phyloP scores from a whole-genome alignment of 805 yeast species.

The Saturnispora mendoncae region DNA sequence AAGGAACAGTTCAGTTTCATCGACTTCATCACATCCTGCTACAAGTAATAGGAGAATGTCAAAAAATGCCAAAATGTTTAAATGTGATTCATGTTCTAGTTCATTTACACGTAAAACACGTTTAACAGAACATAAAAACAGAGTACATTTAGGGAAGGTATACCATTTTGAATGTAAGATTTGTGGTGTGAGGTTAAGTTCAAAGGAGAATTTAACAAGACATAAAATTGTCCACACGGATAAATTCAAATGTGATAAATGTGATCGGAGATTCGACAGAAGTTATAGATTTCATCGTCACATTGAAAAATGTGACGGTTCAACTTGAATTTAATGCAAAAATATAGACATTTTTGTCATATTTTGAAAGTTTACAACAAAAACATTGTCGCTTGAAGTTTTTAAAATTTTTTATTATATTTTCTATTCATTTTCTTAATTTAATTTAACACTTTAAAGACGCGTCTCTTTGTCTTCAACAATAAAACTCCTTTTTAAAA shows the following conservation, averaged over 20 bases:
- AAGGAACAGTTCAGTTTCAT: neutral
- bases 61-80: slow-evolving; percentile 14
- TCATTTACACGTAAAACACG: slow-evolving; percentile 24
- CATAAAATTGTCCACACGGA: slow-evolving; percentile 25
- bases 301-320: slow-evolving; percentile 16
- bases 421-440: neutral
- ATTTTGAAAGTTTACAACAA: too few species aligned
- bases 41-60: neutral
- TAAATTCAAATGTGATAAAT: slow-evolving; percentile 19
- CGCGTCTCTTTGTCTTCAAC: too few species aligned
- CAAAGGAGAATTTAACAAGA: slow-evolving; percentile 24
- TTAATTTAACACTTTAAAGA: neutral
- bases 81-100: slow-evolving; percentile 18
- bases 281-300: slow-evolving; percentile 21
- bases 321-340: too few species aligned
- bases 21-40: neutral
- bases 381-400: neutral
- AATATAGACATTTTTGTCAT: too few species aligned
- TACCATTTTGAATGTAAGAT: slow-evolving; percentile 17
- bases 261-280: slow-evolving; percentile 23
- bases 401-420: neutral
- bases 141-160: slow-evolving; percentile 19
- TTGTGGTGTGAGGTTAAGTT: slow-evolving; percentile 19
- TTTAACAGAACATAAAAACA: slow-evolving; percentile 20
- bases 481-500: too few species aligned